Evolutionary conservation across 495 filamentous ascomycete genomes (phyloP).

Genomic region (Elasticomyces elasticus): DNA sequence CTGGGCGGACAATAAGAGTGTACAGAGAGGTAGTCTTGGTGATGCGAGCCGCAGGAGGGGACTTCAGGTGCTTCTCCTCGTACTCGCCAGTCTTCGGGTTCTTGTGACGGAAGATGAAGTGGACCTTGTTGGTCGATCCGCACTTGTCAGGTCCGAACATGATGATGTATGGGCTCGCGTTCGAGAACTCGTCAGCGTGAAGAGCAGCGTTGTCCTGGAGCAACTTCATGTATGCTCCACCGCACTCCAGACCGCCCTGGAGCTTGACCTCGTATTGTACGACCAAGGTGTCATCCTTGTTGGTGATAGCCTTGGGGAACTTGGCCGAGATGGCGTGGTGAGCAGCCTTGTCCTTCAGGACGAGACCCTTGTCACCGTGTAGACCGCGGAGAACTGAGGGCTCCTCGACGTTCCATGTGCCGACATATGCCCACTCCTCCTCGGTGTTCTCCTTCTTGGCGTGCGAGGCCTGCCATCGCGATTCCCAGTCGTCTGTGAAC

Average conservation of each 20-base stretch:
- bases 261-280: slow-evolving; percentile 99
- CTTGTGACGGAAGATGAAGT: slow-evolving; percentile 99
- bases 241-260: slow-evolving; percentile 94
- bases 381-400: slow-evolving; percentile 86
- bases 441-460: slow-evolving; percentile 91
- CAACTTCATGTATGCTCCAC: slow-evolving; percentile 99
- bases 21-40: slow-evolving; percentile 87
- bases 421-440: slow-evolving; percentile 97
- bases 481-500: slow-evolving; percentile 91
- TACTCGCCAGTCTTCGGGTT: slow-evolving; percentile 99
- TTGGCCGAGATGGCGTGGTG: slow-evolving; percentile 99
- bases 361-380: slow-evolving; percentile 90
- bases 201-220: slow-evolving; percentile 95
- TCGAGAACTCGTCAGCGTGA: slow-evolving; percentile 95
- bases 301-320: slow-evolving; percentile 91
- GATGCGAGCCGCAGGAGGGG: slow-evolving; percentile 74
- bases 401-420: slow-evolving; percentile 95
- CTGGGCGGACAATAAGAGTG: slow-evolving; percentile 87
- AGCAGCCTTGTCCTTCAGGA: slow-evolving; percentile 91
- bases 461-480: slow-evolving; percentile 81
- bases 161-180: slow-evolving; percentile 93
- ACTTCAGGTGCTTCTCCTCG: slow-evolving; percentile 96
- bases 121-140: slow-evolving; percentile 97
- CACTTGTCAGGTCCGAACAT: slow-evolving; percentile 99
- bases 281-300: slow-evolving; percentile 91